Evolutionary conservation across 257 asterid species (phyloP).

Genomic region (Plectranthus barbatus): DNA sequence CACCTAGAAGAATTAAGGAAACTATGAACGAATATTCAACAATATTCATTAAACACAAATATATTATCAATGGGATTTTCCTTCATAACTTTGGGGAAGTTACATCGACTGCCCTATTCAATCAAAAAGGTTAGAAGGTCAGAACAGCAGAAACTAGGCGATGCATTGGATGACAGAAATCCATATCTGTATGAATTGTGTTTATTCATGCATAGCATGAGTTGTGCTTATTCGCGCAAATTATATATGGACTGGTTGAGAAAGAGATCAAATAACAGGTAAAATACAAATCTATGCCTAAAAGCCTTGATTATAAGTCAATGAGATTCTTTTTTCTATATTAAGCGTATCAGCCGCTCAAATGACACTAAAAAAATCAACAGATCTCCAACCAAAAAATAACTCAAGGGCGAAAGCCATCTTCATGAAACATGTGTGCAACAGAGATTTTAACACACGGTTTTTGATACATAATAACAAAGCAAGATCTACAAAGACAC

Average conservation of each 20-base stretch:
- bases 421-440: neutral
- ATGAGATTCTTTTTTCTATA: neutral
- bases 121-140: neutral
- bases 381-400: neutral
- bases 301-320: neutral
- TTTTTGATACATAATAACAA: neutral
- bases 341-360: neutral
- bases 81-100: neutral
- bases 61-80: neutral
- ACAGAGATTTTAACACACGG: neutral
- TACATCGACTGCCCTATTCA: neutral
- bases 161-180: neutral
- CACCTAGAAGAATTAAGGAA: slow-evolving; percentile 43
- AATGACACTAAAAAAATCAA: neutral
- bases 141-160: neutral
- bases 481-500: neutral
- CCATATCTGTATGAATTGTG: too few relatives aligned
- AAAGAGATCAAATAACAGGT: neutral
- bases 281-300: neutral
- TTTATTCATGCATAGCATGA: neutral
- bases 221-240: neutral
- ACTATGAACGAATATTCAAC: slow-evolving; percentile 5
- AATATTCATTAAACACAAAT: neutral
- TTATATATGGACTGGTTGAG: neutral
- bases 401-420: neutral